Evolutionary conservation across 306 rosid genomes (phyloP).

Genomic region (Inga laurina): DNA sequence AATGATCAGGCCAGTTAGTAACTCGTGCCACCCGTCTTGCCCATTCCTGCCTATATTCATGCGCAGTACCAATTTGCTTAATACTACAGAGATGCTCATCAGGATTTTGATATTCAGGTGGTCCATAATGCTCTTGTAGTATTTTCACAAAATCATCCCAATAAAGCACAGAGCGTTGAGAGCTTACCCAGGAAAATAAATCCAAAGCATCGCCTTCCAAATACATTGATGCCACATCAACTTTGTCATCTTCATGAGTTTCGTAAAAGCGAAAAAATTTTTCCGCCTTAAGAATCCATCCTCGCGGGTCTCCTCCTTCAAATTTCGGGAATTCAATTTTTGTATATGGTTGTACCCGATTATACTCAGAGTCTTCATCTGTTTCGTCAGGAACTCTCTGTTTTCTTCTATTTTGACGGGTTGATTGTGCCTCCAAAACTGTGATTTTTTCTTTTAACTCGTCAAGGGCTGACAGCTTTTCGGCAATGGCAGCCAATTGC

Average conservation of each 20-base stretch:
- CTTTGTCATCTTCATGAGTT: background rate
- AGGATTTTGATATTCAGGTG: too few relatives aligned
- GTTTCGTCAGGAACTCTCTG: too few relatives aligned
- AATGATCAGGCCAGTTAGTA: background rate
- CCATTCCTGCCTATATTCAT: background rate
- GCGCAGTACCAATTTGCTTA: too few relatives aligned
- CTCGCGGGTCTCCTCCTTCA: background rate
- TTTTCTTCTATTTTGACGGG: too few relatives aligned
- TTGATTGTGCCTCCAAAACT: too few relatives aligned
- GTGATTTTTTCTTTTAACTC: too few relatives aligned
- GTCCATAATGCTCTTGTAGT: too few relatives aligned
- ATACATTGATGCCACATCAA: too few relatives aligned
- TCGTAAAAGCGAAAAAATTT: background rate
- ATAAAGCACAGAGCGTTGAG: accelerated
- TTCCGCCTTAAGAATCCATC: background rate
- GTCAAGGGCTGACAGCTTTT: too few relatives aligned
- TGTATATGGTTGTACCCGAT: background rate
- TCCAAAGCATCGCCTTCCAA: background rate
- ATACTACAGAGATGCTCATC: too few relatives aligned
- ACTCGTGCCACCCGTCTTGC: background rate
- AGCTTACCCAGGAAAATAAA: background rate
- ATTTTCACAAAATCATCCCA: background rate
- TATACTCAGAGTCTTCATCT: too few relatives aligned
- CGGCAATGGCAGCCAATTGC: too few relatives aligned
- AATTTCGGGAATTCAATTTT: background rate